A percentile compares a stretch with the other conserved stretches of the same genome.
phyloP scores from a whole-genome alignment of 495 filamentous ascomycete species.

The Terfezia boudieri region DNA sequence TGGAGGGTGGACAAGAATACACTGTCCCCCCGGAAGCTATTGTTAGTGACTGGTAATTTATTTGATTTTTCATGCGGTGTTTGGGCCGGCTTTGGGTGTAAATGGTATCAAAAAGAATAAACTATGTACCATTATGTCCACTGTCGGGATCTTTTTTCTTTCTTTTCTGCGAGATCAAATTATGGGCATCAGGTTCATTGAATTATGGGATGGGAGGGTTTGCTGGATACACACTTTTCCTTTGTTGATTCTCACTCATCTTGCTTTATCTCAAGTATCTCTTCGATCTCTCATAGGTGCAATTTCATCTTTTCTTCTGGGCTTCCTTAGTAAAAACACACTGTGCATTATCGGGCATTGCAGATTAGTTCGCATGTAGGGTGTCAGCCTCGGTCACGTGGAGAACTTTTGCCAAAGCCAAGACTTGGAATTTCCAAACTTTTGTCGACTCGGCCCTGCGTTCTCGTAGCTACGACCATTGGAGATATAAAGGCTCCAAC shows the following conservation, averaged over 20 bases:
- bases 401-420: too few species aligned
- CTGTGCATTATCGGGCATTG: too few species aligned
- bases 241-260: background rate
- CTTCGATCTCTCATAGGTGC: too few species aligned
- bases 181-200: background rate
- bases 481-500: too few species aligned
- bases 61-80: background rate
- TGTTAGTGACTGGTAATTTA: background rate
- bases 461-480: too few species aligned
- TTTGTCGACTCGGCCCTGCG: too few species aligned
- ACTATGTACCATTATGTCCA: background rate
- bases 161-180: background rate
- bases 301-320: too few species aligned
- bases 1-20: constrained; percentile 17
- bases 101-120: background rate
- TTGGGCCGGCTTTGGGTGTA: background rate
- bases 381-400: too few species aligned
- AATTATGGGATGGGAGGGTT: background rate
- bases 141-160: background rate
- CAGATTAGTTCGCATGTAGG: too few species aligned
- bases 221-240: background rate
- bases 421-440: too few species aligned
- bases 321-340: too few species aligned
- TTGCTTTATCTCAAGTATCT: background rate
- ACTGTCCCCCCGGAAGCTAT: background rate